Evolutionary conservation across 2,329 filamentous ascomycete species (phyloP).

Genomic region (Immersiporthe knoxdaviesiana): DNA sequence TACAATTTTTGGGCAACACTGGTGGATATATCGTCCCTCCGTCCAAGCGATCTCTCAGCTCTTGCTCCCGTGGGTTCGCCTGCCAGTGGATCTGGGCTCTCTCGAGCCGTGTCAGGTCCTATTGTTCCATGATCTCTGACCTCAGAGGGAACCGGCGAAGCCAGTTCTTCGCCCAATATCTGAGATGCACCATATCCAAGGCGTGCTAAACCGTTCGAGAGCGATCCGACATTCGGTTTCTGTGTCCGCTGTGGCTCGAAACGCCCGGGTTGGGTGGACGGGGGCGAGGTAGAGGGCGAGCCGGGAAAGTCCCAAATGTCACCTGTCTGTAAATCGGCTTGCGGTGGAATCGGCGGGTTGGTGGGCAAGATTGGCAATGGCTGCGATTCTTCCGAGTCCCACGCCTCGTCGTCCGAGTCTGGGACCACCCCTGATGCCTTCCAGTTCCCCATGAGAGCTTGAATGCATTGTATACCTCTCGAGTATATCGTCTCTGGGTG

Average conservation of each 20-base stretch:
- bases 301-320: constrained; percentile 39
- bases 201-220: not conserved
- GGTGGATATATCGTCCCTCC: constrained; percentile 35
- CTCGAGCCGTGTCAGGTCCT: not conserved
- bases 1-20: constrained; percentile 35
- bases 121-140: not conserved
- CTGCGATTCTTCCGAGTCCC: constrained; percentile 42
- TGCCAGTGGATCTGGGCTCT: constrained; percentile 15
- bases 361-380: constrained; percentile 26
- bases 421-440: constrained; percentile 50
- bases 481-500: not conserved
- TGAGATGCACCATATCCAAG: not conserved
- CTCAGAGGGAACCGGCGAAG: not conserved
- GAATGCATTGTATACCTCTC: constrained; percentile 25
- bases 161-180: not conserved
- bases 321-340: constrained; percentile 16
- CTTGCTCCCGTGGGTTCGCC: not conserved
- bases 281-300: constrained; percentile 33
- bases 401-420: constrained; percentile 48
- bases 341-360: constrained; percentile 13
- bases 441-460: constrained; percentile 45
- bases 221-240: not conserved
- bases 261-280: not conserved
- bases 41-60: not conserved
- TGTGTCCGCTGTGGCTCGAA: constrained; percentile 13